Conservation (phyloP, 2,329 filamentous ascomycete species). For the Aureobasidium subglaciale region DNA sequence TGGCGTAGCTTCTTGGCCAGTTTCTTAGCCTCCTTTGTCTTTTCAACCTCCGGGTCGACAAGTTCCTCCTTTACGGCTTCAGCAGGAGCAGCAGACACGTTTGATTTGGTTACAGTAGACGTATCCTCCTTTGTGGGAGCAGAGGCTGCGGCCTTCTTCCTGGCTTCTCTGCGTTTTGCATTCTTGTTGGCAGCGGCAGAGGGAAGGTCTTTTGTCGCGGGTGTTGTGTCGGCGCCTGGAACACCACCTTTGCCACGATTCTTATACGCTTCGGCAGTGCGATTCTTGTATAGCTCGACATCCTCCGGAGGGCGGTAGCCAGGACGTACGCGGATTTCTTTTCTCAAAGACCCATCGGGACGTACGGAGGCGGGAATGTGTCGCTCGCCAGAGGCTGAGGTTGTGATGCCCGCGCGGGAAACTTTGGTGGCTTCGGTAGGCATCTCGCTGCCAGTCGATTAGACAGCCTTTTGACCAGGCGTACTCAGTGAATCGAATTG, state of each 20-base stretch:
- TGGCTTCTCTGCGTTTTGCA: constrained; percentile 66
- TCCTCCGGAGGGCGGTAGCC: constrained; percentile 94
- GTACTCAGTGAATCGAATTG: not conserved
- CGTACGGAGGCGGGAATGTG: constrained; percentile 84
- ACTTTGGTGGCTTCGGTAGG: constrained; percentile 57
- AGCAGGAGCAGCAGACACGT: not conserved
- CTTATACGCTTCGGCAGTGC: constrained; percentile 77
- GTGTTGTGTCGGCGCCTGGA: constrained; percentile 59
- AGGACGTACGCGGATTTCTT: constrained; percentile 87
- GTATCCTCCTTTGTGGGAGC: not conserved
- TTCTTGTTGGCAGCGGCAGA: constrained; percentile 67
- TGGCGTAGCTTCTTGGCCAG: constrained; percentile 93
- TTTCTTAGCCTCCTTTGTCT: constrained; percentile 86
- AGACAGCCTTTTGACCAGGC: not conserved
- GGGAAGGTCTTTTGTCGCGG: constrained; percentile 35
- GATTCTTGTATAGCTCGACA: constrained; percentile 92
- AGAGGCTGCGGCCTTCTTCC: constrained; percentile 51
- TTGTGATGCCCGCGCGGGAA: constrained; percentile 54
- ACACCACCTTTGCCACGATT: constrained; percentile 63
- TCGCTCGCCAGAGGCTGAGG: constrained; percentile 68
- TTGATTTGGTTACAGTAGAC: constrained; percentile 21
- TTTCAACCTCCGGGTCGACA: constrained; percentile 65
- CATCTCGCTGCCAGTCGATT: constrained; percentile 19
- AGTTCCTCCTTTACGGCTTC: constrained; percentile 34
- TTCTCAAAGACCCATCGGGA: constrained; percentile 82